Base-by-base conservation (phyloP, 2,329 filamentous ascomycete species). In the Macroventuria anomochaeta region DNA sequence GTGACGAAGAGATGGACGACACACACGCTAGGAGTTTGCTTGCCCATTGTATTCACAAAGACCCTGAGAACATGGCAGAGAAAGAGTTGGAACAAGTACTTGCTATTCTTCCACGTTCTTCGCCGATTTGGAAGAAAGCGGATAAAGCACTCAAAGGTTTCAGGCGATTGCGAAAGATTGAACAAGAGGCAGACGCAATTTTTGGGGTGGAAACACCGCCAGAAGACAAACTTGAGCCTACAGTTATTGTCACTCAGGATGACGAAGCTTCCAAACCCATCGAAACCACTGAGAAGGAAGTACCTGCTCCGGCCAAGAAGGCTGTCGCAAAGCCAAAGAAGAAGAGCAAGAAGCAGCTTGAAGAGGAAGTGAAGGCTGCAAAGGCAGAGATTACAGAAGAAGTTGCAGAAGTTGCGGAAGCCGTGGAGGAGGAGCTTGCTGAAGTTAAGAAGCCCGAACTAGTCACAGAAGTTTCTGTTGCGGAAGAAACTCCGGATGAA, bases 111-210 rank as follows among this genome's bases (percentile, higher is more conserved):
- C 81, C 83, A 18, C 77, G 81, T 20, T 76, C 74, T 31, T 81
- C 80, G n/a, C 79, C 78, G 72, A 95, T 96, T 73, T 86, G 89
- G 60, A 95, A 93, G 74, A 81, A 91, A 32, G 84, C 89, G 32
- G 78, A 86, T 37, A 86, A 88, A 31, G 83, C 90, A 17, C 67
- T 74, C 47, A 75, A 74, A 57, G 71, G 72, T 11, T 72, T 72
- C 52, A 84, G 89, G 53, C 83, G 84, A 48, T 83, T 88, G 39
- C 85, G 89, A 43, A 95, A 96, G 74, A 86, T 90, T 41, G 89
- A 88, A 65, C 93, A 92, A 77, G 91, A 91, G 70, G 90, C 93
- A 53, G 90, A 93, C 64, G 89, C 91, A 63, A 80, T 93, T 5
- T 75, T 75, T 60, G 77, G 79, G 21, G 63, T 76, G 26, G 75